Conservation (phyloP, 106 monocot genomes). For the Dendrobium catenatum region DNA sequence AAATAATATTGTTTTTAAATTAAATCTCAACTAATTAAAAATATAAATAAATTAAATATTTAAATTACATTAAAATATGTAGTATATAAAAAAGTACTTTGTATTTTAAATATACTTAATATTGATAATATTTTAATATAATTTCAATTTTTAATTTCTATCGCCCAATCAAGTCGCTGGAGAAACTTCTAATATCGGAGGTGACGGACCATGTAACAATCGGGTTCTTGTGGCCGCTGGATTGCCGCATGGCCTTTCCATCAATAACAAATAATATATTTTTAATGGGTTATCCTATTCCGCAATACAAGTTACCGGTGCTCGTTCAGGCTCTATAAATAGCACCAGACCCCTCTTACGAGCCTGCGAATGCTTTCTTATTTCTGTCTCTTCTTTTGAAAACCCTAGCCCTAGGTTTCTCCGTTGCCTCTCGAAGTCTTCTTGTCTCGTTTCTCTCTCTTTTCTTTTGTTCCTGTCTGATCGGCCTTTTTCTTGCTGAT, state of each 20-base stretch:
- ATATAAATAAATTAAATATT: too few species aligned
- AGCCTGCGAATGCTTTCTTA: neutral
- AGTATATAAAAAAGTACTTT: too few species aligned
- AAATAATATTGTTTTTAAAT: too few species aligned
- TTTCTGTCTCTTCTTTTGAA: neutral
- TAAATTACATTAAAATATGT: too few species aligned
- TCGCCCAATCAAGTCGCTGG: too few species aligned
- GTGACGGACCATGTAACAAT: too few species aligned
- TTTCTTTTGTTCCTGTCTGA: neutral
- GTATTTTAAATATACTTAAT: too few species aligned
- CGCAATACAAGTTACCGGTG: neutral
- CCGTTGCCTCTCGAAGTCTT: neutral
- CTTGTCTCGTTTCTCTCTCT: neutral
- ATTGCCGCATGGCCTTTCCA: neutral
- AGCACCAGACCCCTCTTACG: neutral
- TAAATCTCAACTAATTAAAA: too few species aligned
- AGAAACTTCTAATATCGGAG: too few species aligned
- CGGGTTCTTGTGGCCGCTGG: neutral
- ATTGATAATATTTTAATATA: too few species aligned
- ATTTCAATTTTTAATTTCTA: too few species aligned
- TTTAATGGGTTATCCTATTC: neutral
- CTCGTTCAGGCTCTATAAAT: neutral
- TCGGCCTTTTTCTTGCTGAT: neutral
- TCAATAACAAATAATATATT: neutral
- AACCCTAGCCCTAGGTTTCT: neutral